Evolutionary conservation across 164 flowering plant genomes (phyloP).

Genomic region (Warburgia ugandensis): DNA sequence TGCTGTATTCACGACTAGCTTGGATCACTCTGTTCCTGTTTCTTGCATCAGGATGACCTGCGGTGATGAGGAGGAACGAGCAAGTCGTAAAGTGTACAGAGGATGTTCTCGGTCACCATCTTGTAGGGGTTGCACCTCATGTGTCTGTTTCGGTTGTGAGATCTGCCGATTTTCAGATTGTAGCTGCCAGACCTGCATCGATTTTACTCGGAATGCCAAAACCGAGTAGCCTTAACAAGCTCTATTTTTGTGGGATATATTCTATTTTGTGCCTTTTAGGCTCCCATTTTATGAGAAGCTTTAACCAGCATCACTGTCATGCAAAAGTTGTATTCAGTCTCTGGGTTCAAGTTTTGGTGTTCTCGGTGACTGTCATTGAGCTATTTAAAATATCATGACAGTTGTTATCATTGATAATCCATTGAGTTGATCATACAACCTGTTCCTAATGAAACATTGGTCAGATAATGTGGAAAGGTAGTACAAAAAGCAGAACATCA

Average conservation of each 20-base stretch:
- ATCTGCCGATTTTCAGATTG: constrained; percentile 80
- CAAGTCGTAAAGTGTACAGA: constrained; percentile 65
- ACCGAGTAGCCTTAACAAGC: constrained; percentile 2
- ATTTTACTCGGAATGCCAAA: constrained; percentile 57
- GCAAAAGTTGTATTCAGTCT: constrained; percentile 4
- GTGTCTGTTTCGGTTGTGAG: constrained; percentile 85
- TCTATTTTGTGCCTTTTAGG: constrained; percentile 9
- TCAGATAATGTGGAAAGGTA: no score
- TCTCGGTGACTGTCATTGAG: constrained; percentile 9
- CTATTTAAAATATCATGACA: constrained; percentile 1
- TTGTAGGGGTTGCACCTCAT: constrained; percentile 76
- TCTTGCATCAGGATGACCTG: constrained; percentile 45
- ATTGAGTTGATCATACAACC: no score
- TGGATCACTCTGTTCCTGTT: neutral
- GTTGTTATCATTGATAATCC: constrained; percentile 4
- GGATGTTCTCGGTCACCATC: constrained; percentile 64
- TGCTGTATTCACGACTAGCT: no score
- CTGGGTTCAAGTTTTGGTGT: constrained; percentile 8
- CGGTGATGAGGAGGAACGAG: constrained; percentile 73
- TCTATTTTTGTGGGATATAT: constrained; percentile 3
- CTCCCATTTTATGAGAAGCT: neutral
- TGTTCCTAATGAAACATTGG: no score
- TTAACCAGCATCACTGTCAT: constrained; percentile 2
- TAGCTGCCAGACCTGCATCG: constrained; percentile 80
- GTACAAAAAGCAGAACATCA: no score